Evolutionary conservation across 2,329 filamentous ascomycete genomes (phyloP), one percentile per base, ranked within the genome.

Genomic region (Onygenales sp.): DNA sequence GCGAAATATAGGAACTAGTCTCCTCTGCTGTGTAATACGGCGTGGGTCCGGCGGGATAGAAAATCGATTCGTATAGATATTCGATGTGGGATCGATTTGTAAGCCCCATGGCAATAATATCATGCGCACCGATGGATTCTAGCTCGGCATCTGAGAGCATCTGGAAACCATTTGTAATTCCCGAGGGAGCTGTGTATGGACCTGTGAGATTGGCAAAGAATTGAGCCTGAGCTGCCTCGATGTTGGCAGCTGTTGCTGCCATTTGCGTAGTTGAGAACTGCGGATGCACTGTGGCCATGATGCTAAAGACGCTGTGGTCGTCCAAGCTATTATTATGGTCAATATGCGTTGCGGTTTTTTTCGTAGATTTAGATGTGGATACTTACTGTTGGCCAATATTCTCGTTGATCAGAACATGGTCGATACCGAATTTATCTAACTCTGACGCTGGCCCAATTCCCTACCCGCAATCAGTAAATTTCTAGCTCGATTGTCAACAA

Each of bases 111-210:
- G 56, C 52, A 46, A 64, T 55, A 37, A 63, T 52, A 2, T 56
- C 59, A 34, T 54, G 42, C 11, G 61, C 61, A 11, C 58, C 61
- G 37, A 64, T 59, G 34, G 45, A 42, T 42, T 53, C 40, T 5
- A 64, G 57, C 14, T 58, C 54, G 2, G 53, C 56, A 31, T 53
- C 46, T 1, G 56, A 56, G 6, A 64, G 43, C 54, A 61, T n/a
- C 53, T 67, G 59, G 57, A 69, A 69, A 6, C 60, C 66, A 48
- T 67, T 66, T 2, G 63, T 66, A 21, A 66, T 59, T 0, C 66
- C 66, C 1, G 61, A 63, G 0, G 66, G 65, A 21, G 65, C 62
- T 0, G 64, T 67, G 42, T 62, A 65, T 4, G 58, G 65, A 4
- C 65, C 65, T 0, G 61, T 64, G 2, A 63, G 48, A 51, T 65